Base-by-base conservation (phyloP, 345 rosid species). In the Moringa oleifera region DNA sequence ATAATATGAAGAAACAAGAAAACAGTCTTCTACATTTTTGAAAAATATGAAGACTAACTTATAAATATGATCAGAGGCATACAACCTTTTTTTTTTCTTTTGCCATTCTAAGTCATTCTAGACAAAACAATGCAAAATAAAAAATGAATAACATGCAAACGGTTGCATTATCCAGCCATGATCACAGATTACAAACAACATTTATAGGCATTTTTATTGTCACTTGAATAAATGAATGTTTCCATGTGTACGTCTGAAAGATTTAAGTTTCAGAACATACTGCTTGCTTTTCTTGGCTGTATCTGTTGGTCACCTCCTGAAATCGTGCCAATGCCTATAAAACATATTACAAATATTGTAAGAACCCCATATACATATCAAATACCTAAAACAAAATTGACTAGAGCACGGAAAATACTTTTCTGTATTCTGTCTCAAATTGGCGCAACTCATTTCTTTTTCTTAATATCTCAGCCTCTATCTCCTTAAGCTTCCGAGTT, bases 401-500 rank as follows among this genome's bases (percentile, higher is more conserved):
- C 24, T 17, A 46, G 12, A 50, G 66, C 6, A 11, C 51, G 21
- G 66, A 63, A 62, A 4, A 56, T 77, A 88, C 97, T 83, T 88
- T 87, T 78, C 99, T 84, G 79, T 95, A 95, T 61, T 88, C 99
- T 10, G 87, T 87, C 69, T 95, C 99, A 70, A 95, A 95, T 71
- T 91, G 97, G 25, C 99, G 88, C 65, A 95, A 67, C 61, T 95
- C 97, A 23, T 67, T 95, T 79, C 99, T 84, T 83, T 95, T 95
- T 71, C 84, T 77, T 71, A 95, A 73, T 58, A 95, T 95, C 65
- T 85, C 90, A 65, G 95, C 83, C 77, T 95, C 99, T 51, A 91
- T 71, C 61, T 83, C 99, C 78, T 87, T 87, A 50, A 95, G 88
- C 78, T 84, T 91, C 71, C 84, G 75, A 1, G 93, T 76, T 46